Evolutionary conservation across 2,329 filamentous ascomycete species (phyloP), one percentile per base, ranked within the genome.

Genomic region (Colletotrichum tanaceti): DNA sequence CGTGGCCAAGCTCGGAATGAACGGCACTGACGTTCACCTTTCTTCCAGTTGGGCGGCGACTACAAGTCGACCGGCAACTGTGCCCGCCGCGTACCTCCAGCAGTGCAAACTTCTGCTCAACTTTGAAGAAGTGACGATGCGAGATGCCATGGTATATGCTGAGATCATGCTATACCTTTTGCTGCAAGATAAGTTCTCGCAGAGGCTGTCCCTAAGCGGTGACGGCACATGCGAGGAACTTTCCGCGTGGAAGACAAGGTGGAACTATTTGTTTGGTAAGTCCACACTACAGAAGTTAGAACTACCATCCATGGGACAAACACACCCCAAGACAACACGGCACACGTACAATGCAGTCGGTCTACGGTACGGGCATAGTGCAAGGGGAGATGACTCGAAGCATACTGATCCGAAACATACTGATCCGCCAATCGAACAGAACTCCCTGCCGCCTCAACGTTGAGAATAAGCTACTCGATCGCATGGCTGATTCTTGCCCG

Each of bases 61-160:
- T 7, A 82, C 79, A 13, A 79, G 79, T 0, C 73, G 80, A 20
- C 79, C 79, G 5, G 79, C 79, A 0, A 77, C 79, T 20, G 76
- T 82, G 22, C 79, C 79, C 1, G 71, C 68, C 2, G 73, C 74
- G 5, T 81, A 82, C 55, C 73, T 82, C n/a, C 74, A 77, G 18
- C 79, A 81, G 58, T 82, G 79, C 46, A 78, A 80, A 28, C 77
- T 78, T 41, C 68, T 82, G 4, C 76, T 81, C 14, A 80, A 74
- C 55, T 81, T 82, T 62, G 79, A 80, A 53, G 77, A 79, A 52
- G 77, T 79, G 4, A 80, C 80, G 3, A 80, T 82, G 74, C 77
- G 79, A 39, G 80, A 82, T 39, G 77, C 76, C 2, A 80, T 82
- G 78, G 72, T 82, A 1, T 75, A 79, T 10, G 79, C 80, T 1